Conservation (phyloP, 2,329 filamentous ascomycete species). For the Biscogniauxia sp. region DNA sequence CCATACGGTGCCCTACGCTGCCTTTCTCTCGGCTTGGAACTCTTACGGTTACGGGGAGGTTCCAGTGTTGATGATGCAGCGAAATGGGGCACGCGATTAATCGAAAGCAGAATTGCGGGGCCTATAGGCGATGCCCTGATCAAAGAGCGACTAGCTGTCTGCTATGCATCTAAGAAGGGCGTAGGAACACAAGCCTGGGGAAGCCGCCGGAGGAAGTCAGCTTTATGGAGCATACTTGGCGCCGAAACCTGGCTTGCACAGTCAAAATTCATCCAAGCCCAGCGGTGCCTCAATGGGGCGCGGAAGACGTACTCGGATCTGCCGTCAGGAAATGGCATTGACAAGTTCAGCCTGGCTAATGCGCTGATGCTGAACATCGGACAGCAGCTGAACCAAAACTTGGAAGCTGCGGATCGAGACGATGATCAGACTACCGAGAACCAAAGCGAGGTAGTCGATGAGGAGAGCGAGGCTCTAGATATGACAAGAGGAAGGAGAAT, state of each 20-base stretch:
- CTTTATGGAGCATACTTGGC: conserved; percentile 81
- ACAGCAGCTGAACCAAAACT: conserved; percentile 45
- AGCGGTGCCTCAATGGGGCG: conserved; percentile 72
- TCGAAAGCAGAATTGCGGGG: conserved; percentile 76
- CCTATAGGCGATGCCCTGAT: conserved; percentile 76
- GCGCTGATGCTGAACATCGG: conserved; percentile 53
- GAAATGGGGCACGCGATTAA: conserved; percentile 75
- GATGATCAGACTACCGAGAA: conserved; percentile 19
- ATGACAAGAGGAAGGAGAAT: conserved; percentile 50
- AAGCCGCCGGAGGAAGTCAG: conserved; percentile 76
- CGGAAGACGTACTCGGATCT: conserved; percentile 52
- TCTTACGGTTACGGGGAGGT: conserved; percentile 77
- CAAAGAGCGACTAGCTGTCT: conserved; percentile 81
- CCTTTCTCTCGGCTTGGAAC: conserved; percentile 73
- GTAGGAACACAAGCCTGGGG: conserved; percentile 67
- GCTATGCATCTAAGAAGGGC: conserved; percentile 73
- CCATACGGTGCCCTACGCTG: conserved; percentile 79
- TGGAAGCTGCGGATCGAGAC: conserved; percentile 37
- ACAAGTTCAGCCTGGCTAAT: conserved; percentile 49
- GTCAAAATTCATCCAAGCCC: conserved; percentile 74
- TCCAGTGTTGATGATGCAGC: conserved; percentile 83
- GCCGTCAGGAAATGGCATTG: conserved; percentile 49
- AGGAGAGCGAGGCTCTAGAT: conserved; percentile 56
- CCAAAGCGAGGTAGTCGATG: conserved; percentile 43
- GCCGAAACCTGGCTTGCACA: conserved; percentile 81